A percentile compares a stretch with the other conserved stretches of the same genome.
Evolutionary conservation across 805 yeast species (phyloP).

Genomic region (Candida yuanshanica): DNA sequence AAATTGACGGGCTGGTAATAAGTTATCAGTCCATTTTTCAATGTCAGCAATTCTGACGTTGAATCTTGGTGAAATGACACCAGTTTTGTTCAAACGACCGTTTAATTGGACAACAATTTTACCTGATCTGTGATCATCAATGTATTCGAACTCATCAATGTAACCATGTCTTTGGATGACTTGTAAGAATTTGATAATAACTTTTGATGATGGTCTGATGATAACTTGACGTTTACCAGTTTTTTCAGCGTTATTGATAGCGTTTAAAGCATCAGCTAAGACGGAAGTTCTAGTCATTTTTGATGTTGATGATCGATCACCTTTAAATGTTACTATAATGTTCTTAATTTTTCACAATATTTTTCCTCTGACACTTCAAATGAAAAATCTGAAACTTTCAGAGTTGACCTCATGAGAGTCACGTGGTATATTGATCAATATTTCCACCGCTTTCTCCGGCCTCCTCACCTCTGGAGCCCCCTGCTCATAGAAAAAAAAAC

Average conservation of each 20-base stretch:
- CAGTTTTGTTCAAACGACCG: constrained; percentile 98
- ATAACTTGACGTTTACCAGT: constrained; percentile 98
- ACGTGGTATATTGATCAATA: too few relatives aligned
- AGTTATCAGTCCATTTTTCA: constrained; percentile 98
- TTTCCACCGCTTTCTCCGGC: too few relatives aligned
- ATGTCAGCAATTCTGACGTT: constrained; percentile 92
- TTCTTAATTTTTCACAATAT: neutral
- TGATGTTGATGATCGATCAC: neutral
- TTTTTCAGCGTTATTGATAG: constrained; percentile 98
- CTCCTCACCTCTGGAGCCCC: too few relatives aligned
- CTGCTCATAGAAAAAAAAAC: too few relatives aligned
- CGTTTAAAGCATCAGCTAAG: constrained; percentile 96
- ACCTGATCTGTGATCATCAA: constrained; percentile 98
- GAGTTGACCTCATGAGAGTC: constrained; percentile 5
- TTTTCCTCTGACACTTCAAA: neutral
- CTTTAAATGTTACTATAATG: neutral
- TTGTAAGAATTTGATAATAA: constrained; percentile 91
- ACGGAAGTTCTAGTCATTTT: constrained; percentile 97
- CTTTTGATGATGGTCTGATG: constrained; percentile 98
- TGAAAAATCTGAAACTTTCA: neutral
- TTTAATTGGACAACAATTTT: constrained; percentile 93
- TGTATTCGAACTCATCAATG: constrained; percentile 98
- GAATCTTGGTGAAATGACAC: constrained; percentile 98
- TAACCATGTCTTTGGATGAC: constrained; percentile 98
- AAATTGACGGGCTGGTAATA: constrained; percentile 98